Evolutionary conservation across 176 grass and related monocot genomes (phyloP).

Genomic region (Cenchrus fungigraminus): DNA sequence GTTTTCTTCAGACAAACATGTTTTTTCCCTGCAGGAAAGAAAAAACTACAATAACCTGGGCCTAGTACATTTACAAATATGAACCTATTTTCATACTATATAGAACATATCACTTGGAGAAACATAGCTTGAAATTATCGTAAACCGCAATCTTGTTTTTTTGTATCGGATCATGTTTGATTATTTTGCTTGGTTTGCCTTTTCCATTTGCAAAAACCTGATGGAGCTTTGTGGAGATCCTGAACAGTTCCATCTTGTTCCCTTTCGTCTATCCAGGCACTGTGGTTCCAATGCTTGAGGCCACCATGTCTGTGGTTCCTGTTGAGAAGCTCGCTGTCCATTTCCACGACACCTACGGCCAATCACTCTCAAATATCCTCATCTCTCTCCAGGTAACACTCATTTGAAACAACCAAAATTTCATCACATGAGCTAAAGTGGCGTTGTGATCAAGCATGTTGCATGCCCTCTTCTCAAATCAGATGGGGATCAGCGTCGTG

Average conservation of each 20-base stretch:
- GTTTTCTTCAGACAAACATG: not conserved
- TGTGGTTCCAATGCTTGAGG: conserved; percentile 83
- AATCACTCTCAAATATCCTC: conserved; percentile 89
- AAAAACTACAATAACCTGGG: no score
- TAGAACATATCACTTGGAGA: not conserved
- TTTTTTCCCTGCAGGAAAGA: not conserved
- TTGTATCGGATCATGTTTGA: not conserved
- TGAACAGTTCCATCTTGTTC: not conserved
- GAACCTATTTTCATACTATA: no score
- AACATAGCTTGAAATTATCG: not conserved
- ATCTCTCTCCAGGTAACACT: conserved; percentile 79
- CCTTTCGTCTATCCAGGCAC: conserved; percentile 44
- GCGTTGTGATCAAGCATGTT: not conserved
- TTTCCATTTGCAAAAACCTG: not conserved
- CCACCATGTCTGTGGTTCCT: conserved; percentile 67
- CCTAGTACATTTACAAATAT: no score
- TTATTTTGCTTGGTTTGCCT: not conserved
- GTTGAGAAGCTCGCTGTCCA: conserved; percentile 91
- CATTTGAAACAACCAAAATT: not conserved
- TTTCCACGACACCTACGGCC: conserved; percentile 95
- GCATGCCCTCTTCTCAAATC: conserved; percentile 26
- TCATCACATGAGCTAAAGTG: not conserved
- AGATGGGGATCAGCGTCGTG: conserved; percentile 77
- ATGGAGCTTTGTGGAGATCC: not conserved
- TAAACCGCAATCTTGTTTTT: not conserved